Conservation (phyloP, 139 green algal genomes). For the Volvox africanus region DNA sequence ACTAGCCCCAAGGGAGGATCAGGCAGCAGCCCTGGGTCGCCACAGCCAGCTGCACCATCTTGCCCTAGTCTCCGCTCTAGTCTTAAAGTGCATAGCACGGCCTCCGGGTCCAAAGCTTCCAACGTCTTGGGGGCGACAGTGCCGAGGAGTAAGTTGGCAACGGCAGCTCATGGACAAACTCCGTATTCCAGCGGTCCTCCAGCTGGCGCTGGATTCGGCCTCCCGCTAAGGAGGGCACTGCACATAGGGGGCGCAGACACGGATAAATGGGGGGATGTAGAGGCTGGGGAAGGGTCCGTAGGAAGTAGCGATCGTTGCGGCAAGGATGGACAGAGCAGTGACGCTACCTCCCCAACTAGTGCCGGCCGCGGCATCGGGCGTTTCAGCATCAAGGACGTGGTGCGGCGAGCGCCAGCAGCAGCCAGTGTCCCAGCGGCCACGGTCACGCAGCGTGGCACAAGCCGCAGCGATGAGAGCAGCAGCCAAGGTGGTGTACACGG, state of each 20-base stretch:
- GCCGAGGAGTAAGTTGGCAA: background rate
- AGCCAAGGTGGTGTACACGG: background rate
- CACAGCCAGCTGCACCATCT: no score
- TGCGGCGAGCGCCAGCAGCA: background rate
- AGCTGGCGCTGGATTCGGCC: background rate
- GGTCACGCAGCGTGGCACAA: background rate
- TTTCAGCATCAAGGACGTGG: background rate
- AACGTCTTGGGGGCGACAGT: no score
- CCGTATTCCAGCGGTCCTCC: no score
- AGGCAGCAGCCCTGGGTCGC: no score
- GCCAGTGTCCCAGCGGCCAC: background rate
- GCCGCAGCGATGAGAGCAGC: background rate
- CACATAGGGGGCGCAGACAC: background rate
- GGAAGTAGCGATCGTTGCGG: background rate
- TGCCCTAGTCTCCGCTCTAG: no score
- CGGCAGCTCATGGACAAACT: background rate
- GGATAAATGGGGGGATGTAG: background rate
- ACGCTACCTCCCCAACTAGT: no score
- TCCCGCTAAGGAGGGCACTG: background rate
- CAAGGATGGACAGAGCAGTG: background rate
- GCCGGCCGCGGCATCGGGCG: background rate
- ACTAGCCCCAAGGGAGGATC: no score
- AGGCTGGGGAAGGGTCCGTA: no score
- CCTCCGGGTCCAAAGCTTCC: no score
- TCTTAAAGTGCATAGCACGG: no score